phyloP scores from a whole-genome alignment of 2,329 filamentous ascomycete genomes.

The Calonectria montana region DNA sequence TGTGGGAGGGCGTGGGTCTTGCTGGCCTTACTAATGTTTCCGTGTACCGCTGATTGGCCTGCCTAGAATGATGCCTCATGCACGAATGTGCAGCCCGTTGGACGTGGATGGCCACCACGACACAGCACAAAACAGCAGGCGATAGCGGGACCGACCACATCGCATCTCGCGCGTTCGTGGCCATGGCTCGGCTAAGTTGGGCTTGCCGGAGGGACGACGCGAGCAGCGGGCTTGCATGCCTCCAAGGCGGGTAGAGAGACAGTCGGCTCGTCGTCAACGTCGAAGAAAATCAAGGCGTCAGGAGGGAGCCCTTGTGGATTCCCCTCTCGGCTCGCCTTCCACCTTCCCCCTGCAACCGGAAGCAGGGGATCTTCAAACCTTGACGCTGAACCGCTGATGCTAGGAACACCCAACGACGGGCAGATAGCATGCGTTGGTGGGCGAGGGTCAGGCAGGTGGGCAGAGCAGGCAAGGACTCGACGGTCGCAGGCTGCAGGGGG shows the following conservation, averaged over 20 bases:
- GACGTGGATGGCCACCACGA: constrained; percentile 39
- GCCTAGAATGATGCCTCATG: constrained; percentile 38
- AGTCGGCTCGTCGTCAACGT: constrained; percentile 8
- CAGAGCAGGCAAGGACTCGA: constrained; percentile 4
- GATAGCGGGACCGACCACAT: constrained; percentile 21
- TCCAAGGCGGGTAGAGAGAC: not conserved
- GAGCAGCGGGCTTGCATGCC: not conserved
- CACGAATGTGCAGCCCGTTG: constrained; percentile 38
- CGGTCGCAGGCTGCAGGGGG: constrained; percentile 6
- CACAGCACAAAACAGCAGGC: constrained; percentile 30
- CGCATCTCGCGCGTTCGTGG: constrained; percentile 5
- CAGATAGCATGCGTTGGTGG: constrained; percentile 14
- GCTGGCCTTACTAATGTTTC: constrained; percentile 34
- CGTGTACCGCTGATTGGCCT: constrained; percentile 31
- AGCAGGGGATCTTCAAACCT: constrained; percentile 41
- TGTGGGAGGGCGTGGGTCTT: constrained; percentile 37
- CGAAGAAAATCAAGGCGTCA: constrained; percentile 15
- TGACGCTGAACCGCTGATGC: constrained; percentile 30
- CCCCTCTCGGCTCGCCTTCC: constrained; percentile 25
- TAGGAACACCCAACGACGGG: constrained; percentile 20
- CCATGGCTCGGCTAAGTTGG: not conserved
- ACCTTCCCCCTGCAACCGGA: constrained; percentile 26
- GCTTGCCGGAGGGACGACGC: not conserved
- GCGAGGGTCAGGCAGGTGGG: constrained; percentile 1
- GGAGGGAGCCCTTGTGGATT: constrained; percentile 20